Conservation (phyloP, 2,329 filamentous ascomycete genomes). For the Neonectria neomacrospora region DNA sequence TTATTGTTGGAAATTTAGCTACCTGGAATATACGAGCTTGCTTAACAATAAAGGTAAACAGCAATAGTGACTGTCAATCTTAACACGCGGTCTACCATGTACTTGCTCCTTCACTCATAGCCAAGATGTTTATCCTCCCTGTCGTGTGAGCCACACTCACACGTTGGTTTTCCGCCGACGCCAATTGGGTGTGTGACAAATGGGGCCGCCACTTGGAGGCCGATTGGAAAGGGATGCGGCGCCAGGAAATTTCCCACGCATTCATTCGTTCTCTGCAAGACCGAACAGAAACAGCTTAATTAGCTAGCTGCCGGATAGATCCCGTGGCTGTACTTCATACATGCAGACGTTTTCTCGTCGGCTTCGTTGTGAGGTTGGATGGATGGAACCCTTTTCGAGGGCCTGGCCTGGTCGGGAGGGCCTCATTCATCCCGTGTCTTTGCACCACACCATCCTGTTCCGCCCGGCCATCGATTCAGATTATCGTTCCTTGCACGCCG, state of each 20-base stretch:
- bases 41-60: too few relatives aligned
- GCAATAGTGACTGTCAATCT: too few relatives aligned
- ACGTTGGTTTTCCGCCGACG: constrained; percentile 19
- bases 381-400: not conserved
- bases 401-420: too few relatives aligned
- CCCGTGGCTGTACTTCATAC: not conserved
- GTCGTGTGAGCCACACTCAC: not conserved
- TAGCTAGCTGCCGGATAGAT: constrained; percentile 2
- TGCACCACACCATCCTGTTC: constrained; percentile 11
- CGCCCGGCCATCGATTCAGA: constrained; percentile 1
- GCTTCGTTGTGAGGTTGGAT: not conserved
- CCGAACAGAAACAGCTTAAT: constrained; percentile 4
- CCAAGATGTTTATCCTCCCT: not conserved
- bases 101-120: not conserved
- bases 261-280: constrained; percentile 12
- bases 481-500: constrained; percentile 19
- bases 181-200: constrained; percentile 16
- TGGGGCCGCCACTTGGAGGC: not conserved
- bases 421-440: not conserved
- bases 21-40: too few relatives aligned
- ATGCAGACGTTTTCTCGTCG: not conserved
- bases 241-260: not conserved
- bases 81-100: too few relatives aligned
- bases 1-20: too few relatives aligned
- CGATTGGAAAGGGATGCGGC: not conserved